A percentile compares a stretch with the other conserved stretches of the same genome.
Conservation (phyloP, 2,329 filamentous ascomycete genomes). For the Fusarium concolor region DNA sequence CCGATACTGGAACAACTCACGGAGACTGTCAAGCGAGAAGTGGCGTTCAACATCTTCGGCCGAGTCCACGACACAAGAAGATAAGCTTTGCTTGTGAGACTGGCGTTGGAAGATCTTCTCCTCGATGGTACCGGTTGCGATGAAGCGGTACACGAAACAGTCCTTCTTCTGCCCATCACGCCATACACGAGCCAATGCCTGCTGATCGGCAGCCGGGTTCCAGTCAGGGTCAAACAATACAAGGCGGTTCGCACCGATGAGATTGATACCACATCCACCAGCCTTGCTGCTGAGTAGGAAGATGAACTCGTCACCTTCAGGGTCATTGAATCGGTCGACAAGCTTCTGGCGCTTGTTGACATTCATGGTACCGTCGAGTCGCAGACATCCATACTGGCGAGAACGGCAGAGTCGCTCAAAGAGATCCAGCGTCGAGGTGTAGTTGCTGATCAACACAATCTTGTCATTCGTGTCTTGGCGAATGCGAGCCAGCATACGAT, state of each 20-base stretch:
- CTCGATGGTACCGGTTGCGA: slow-evolving; percentile 96
- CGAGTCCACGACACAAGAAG: slow-evolving; percentile 94
- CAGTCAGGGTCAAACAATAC: slow-evolving; percentile 97
- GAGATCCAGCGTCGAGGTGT: slow-evolving; percentile 94
- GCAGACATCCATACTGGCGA: slow-evolving; percentile 84
- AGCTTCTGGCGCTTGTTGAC: slow-evolving; percentile 97
- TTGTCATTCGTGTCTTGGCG: slow-evolving; percentile 98
- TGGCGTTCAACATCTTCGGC: slow-evolving; percentile 97
- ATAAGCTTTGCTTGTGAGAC: slow-evolving; percentile 96
- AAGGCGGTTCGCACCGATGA: slow-evolving; percentile 93
- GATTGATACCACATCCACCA: slow-evolving; percentile 94
- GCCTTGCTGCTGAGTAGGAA: slow-evolving; percentile 98
- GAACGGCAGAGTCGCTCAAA: slow-evolving; percentile 91
- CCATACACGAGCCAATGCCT: slow-evolving; percentile 97
- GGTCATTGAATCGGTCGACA: slow-evolving; percentile 97
- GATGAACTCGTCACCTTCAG: slow-evolving; percentile 87
- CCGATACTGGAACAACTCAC: slow-evolving; percentile 95
- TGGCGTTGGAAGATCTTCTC: slow-evolving; percentile 99
- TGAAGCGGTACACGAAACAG: slow-evolving; percentile 99
- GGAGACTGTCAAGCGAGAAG: slow-evolving; percentile 89
- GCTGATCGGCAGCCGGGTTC: slow-evolving; percentile 98
- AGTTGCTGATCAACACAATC: slow-evolving; percentile 98
- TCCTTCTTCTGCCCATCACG: slow-evolving; percentile 99
- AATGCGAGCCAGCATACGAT: slow-evolving; percentile 96
- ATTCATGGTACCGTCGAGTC: slow-evolving; percentile 97